These are phyloP conservation scores for Alternaria tenuissima DNA, from an alignment of 2,329 filamentous ascomycete genomes.

Conservation along the genomic window DNA sequence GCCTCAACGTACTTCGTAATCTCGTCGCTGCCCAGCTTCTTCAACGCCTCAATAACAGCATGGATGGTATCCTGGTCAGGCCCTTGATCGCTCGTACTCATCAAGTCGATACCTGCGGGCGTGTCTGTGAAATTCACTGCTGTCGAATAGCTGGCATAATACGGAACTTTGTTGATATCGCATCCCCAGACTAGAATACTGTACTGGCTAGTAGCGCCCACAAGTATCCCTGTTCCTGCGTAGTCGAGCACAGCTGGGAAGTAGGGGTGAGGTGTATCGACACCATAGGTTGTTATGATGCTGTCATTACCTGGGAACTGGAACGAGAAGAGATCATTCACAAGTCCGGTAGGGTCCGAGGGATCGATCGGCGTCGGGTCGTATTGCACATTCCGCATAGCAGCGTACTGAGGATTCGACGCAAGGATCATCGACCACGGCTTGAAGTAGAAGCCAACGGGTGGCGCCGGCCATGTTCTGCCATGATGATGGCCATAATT, in stretches of 20 bases:
- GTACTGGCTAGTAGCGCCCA: neutral
- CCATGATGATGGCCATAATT: neutral
- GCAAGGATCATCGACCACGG: constrained; percentile 29
- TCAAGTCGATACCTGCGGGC: constrained; percentile 25
- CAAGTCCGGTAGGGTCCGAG: constrained; percentile 1
- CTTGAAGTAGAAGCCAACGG: constrained; percentile 24
- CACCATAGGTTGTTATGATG: constrained; percentile 24
- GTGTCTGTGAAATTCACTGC: constrained; percentile 15
- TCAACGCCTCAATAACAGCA: constrained; percentile 10
- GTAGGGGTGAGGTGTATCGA: constrained; percentile 17
- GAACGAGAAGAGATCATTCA: constrained; percentile 32
- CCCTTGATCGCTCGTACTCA: constrained; percentile 20
- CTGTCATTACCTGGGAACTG: constrained; percentile 23
- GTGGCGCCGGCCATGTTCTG: constrained; percentile 16
- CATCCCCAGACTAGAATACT: neutral
- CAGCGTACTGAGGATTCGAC: constrained; percentile 17
- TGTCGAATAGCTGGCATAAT: neutral
- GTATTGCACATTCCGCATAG: constrained; percentile 28
- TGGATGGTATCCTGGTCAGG: constrained; percentile 17
- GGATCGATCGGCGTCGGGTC: constrained; percentile 22
- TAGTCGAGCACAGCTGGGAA: neutral
- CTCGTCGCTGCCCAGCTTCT: constrained; percentile 13
- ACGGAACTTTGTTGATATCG: neutral
- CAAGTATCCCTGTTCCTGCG: neutral
- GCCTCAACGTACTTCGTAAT: constrained; percentile 10